Evolutionary conservation across 306 rosid genomes (phyloP).

Genomic region (Luffa aegyptiaca): DNA sequence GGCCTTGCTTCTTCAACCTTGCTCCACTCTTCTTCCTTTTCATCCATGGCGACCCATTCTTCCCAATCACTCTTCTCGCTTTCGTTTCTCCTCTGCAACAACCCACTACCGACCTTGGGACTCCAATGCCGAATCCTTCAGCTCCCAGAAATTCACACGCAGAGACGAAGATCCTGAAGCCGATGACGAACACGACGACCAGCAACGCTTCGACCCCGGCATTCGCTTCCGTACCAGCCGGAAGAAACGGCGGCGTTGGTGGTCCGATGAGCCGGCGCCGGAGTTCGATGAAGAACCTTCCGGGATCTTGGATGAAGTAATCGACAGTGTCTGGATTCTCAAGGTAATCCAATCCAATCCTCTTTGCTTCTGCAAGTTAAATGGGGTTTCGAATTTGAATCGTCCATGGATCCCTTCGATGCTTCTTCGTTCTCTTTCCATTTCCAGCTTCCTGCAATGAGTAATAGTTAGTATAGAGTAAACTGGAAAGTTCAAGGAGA

Average conservation of each 20-base stretch:
- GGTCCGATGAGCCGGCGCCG: constrained; percentile 52
- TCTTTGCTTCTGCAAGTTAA: neutral
- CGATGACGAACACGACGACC: constrained; percentile 13
- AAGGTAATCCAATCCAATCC: constrained; percentile 35
- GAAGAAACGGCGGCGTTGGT: constrained; percentile 55
- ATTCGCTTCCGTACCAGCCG: constrained; percentile 15
- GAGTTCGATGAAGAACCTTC: constrained; percentile 29
- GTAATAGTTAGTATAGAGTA: neutral
- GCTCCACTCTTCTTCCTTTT: constrained; percentile 20
- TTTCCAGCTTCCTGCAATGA: neutral
- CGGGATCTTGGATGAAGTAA: constrained; percentile 37
- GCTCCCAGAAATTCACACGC: constrained; percentile 35
- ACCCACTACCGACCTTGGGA: constrained; percentile 63
- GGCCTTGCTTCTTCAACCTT: constrained; percentile 26
- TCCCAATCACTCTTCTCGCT: constrained; percentile 8
- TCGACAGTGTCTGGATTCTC: constrained; percentile 65
- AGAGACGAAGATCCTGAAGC: neutral
- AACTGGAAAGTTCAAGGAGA: neutral
- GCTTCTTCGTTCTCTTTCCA: neutral
- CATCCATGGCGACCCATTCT: constrained; percentile 38
- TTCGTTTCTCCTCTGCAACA: constrained; percentile 32
- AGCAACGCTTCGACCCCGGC: constrained; percentile 17
- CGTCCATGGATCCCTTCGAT: neutral
- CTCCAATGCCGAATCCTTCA: constrained; percentile 57
- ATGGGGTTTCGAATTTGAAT: neutral